These are phyloP conservation scores for Teunomyces kruisii DNA, from an alignment of 805 yeast species.

Conservation along the genomic window DNA sequence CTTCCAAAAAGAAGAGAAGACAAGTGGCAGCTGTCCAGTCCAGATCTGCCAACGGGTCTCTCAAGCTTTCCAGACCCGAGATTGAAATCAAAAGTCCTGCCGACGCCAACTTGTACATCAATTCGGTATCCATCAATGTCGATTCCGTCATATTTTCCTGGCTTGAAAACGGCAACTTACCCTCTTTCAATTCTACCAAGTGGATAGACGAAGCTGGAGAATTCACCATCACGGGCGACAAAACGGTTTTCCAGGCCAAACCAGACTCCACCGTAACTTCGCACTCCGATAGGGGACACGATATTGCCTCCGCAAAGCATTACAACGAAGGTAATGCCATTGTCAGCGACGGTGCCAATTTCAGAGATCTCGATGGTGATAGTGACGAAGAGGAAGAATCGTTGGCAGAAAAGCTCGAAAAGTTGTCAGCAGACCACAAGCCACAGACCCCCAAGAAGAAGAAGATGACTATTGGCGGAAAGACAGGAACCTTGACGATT, in stretches of 20 bases:
- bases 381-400: slow-evolving; percentile 47
- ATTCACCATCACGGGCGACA: slow-evolving; percentile 22
- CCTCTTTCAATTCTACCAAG: slow-evolving; percentile 54
- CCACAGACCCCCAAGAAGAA: slow-evolving; percentile 24
- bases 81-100: slow-evolving; percentile 31
- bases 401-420: slow-evolving; percentile 55
- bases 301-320: slow-evolving; percentile 50
- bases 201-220: slow-evolving; percentile 42
- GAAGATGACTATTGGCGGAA: slow-evolving; percentile 47
- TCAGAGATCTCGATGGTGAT: slow-evolving; percentile 52
- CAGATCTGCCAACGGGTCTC: slow-evolving; percentile 45
- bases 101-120: slow-evolving; percentile 28
- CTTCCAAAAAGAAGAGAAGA: slow-evolving; percentile 43
- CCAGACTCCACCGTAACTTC: slow-evolving; percentile 42
- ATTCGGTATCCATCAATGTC: slow-evolving; percentile 30
- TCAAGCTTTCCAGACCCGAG: slow-evolving; percentile 50
- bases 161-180: slow-evolving; percentile 60
- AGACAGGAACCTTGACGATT: slow-evolving; percentile 66
- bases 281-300: slow-evolving; percentile 48
- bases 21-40: slow-evolving; percentile 45
- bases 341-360: slow-evolving; percentile 63
- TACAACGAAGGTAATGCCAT: slow-evolving; percentile 64
- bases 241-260: slow-evolving; percentile 33
- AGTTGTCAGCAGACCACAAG: slow-evolving; percentile 23
- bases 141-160: slow-evolving; percentile 50